phyloP scores from a whole-genome alignment of 2,329 filamentous ascomycete species.

The Claviceps arundinis region DNA sequence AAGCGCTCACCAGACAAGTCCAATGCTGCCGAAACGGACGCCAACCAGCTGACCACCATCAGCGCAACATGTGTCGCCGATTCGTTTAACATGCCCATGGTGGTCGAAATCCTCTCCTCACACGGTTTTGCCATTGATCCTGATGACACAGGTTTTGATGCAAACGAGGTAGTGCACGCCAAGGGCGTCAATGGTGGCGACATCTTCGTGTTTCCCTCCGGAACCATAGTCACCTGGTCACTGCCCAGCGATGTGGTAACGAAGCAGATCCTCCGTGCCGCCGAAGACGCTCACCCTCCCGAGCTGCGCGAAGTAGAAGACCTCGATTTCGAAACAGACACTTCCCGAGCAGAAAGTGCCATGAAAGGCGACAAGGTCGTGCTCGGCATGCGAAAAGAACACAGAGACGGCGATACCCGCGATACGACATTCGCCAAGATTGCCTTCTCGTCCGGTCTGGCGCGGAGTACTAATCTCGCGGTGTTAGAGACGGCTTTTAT shows the following conservation, averaged over 20 bases:
- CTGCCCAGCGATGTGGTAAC: slow-evolving; percentile 66
- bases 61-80: slow-evolving; percentile 50
- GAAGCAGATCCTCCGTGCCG: slow-evolving; percentile 59
- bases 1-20: slow-evolving; percentile 22
- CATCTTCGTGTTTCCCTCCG: slow-evolving; percentile 90
- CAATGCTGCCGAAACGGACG: slow-evolving; percentile 12
- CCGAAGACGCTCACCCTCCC: slow-evolving; percentile 57
- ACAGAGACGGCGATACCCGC: slow-evolving; percentile 29
- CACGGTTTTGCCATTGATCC: slow-evolving; percentile 51
- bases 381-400: slow-evolving; percentile 58
- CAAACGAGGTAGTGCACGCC: slow-evolving; percentile 50
- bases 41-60: slow-evolving; percentile 31
- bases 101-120: slow-evolving; percentile 40
- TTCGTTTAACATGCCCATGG: slow-evolving; percentile 49
- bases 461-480: slow-evolving; percentile 83
- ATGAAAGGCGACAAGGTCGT: slow-evolving; percentile 84
- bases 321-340: slow-evolving; percentile 73
- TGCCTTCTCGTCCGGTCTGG: slow-evolving; percentile 88
- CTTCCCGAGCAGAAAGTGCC: slow-evolving; percentile 55
- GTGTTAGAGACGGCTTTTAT: slow-evolving; percentile 75
- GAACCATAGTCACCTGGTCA: slow-evolving; percentile 87
- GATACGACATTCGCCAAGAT: slow-evolving; percentile 76
- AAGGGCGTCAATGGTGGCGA: slow-evolving; percentile 57
- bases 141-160: slow-evolving; percentile 46
- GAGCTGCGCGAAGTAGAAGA: slow-evolving; percentile 71